Evolutionary conservation across 2,329 filamentous ascomycete genomes (phyloP).

Genomic region (Ophiostoma pallidulum): DNA sequence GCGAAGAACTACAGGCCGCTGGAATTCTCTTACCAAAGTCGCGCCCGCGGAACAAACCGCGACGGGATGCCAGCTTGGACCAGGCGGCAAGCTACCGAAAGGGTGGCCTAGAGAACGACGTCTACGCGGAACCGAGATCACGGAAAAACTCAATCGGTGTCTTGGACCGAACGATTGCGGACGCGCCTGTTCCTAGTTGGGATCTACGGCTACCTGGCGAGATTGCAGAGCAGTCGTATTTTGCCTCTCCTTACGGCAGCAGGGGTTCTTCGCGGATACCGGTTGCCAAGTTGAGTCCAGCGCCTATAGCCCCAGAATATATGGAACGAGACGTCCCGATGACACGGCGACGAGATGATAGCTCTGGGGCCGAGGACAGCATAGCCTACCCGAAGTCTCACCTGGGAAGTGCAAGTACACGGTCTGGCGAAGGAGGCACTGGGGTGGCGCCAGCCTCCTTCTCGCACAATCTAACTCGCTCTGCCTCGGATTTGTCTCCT

Average conservation of each 20-base stretch:
- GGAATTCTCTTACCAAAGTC: slow-evolving; percentile 54
- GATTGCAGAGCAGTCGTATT: slow-evolving; percentile 55
- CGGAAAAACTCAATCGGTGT: slow-evolving; percentile 38
- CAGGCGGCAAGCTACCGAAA: slow-evolving; percentile 26
- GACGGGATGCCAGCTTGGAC: slow-evolving; percentile 19
- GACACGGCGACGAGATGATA: slow-evolving; percentile 49
- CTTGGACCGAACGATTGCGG: slow-evolving; percentile 28
- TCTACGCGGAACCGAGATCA: slow-evolving; percentile 23
- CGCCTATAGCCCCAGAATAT: slow-evolving; percentile 61
- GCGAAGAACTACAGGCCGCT: slow-evolving; percentile 66
- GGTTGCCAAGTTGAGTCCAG: slow-evolving; percentile 68
- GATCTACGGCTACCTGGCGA: slow-evolving; percentile 72
- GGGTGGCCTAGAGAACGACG: slow-evolving; percentile 25
- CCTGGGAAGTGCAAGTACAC: slow-evolving; percentile 59
- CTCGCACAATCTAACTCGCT: slow-evolving; percentile 20
- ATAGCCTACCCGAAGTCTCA: slow-evolving; percentile 53
- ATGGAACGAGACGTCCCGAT: slow-evolving; percentile 65
- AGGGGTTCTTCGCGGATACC: slow-evolving; percentile 76
- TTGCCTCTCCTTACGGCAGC: slow-evolving; percentile 39
- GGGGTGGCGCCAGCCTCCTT: not conserved
- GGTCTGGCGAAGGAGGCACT: not conserved
- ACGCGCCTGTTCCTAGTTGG: slow-evolving; percentile 45
- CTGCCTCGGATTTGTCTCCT: slow-evolving; percentile 42
- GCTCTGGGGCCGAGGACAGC: slow-evolving; percentile 43
- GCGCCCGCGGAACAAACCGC: slow-evolving; percentile 35